These are phyloP conservation scores for Tripterygium wilfordii DNA, from an alignment of 177 flowering plant genomes.

Conservation along the genomic window DNA sequence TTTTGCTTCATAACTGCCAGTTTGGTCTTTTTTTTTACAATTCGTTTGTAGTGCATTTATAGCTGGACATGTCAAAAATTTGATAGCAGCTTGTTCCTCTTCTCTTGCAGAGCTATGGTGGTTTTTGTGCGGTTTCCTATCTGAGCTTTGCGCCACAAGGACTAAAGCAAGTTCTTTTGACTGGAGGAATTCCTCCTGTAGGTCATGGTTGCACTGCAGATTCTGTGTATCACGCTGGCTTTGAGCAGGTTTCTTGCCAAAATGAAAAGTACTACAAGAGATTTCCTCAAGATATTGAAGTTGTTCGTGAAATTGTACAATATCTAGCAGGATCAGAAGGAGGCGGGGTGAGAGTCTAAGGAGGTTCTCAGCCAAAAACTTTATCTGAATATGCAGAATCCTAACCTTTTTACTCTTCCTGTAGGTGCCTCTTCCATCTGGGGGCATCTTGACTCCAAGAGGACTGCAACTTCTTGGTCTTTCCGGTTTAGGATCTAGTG, in stretches of 20 bases:
- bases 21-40: no score
- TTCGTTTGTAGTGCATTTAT: no score
- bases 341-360: constrained; percentile 62
- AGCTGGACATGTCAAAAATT: no score
- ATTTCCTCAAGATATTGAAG: constrained; percentile 83
- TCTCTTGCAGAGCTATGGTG: constrained; percentile 82
- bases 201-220: constrained; percentile 76
- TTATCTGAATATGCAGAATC: no score
- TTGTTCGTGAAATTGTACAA: constrained; percentile 71
- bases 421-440: constrained; percentile 91
- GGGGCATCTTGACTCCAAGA: constrained; percentile 82
- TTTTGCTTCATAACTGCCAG: no score
- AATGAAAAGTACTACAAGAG: constrained; percentile 90
- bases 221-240: constrained; percentile 59
- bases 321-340: constrained; percentile 69
- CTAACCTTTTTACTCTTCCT: constrained; percentile 8
- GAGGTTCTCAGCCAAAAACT: neutral
- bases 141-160: constrained; percentile 94
- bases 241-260: constrained; percentile 53
- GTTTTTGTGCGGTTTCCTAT: constrained; percentile 95
- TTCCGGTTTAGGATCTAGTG: constrained; percentile 68
- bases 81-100: neutral
- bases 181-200: constrained; percentile 94
- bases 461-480: constrained; percentile 88
- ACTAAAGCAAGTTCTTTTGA: constrained; percentile 74